Evolutionary conservation across 2,329 filamentous ascomycete species (phyloP), one percentile per base, ranked within the genome.

Genomic region (Ilyonectria destructans): DNA sequence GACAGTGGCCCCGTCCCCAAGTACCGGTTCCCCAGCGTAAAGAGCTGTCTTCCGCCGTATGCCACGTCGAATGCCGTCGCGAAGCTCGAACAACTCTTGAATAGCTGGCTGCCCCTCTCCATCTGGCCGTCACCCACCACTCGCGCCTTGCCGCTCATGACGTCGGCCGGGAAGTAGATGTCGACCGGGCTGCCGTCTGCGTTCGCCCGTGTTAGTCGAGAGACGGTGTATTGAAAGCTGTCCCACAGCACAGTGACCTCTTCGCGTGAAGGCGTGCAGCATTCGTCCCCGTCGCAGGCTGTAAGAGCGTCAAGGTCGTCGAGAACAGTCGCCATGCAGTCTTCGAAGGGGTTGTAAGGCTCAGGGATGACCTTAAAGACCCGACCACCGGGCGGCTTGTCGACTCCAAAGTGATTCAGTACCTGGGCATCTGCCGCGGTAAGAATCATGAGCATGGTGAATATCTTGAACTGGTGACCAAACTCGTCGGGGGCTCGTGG

Each of bases 381-480:
- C 2, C 45, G 15, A 15, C 54, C 40, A 3, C 17, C 19, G 6
- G 40, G 33, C 10, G 57, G n/a, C 21, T 58, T 52, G n/a, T 77
- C 21, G 73, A 80, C 57, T 68, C 69, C 70, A 71, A 80, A 64
- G 29, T 80, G 75, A 58, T 77, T 67, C 37, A 78, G 77, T 2
- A 79, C 75, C 37, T 73, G 76, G 23, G 77, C 77, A 65, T 82
- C 82, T 17, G 80, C 80, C 58, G 78, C 79, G 6, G 79, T 75
- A 52, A 75, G 66, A 6, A 77, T 71, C 66, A 74, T 63, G n/a
- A 75, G 62, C 37, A 73, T 33, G 37, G 75, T 59, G 37, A 76
- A 74, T 13, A 69, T 65, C 15, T 62, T 63, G 61, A 75, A 76
- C 59, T 77, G 71, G 6, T 45, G 21, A 1, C 68, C 69, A 9